phyloP scores from a whole-genome alignment of 768 basidiomycete species.

The Pleurotus pulmonarius region DNA sequence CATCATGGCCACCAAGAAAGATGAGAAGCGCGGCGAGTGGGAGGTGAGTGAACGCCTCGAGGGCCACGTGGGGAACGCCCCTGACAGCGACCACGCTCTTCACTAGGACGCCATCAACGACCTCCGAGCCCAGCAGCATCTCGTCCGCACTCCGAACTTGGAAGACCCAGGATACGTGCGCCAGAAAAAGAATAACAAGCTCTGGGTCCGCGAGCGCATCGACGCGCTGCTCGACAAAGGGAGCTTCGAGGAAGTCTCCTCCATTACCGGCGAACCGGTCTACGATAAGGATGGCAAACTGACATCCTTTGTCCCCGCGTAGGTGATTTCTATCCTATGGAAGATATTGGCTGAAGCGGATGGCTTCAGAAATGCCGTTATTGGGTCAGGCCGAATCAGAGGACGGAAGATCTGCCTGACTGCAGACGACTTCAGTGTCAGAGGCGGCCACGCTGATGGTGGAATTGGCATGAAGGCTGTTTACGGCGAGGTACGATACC shows the following conservation, averaged over 20 bases:
- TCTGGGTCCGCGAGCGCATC: slow-evolving; percentile 39
- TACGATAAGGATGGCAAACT: slow-evolving; percentile 23
- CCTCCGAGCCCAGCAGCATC: slow-evolving; percentile 25
- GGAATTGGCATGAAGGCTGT: slow-evolving; percentile 34
- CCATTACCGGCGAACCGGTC: slow-evolving; percentile 31
- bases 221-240: slow-evolving; percentile 25
- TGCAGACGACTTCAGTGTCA: slow-evolving; percentile 38
- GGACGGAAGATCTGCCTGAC: slow-evolving; percentile 34
- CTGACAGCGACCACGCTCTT: not conserved
- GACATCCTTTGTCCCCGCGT: slow-evolving; percentile 33
- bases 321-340: slow-evolving; percentile 1
- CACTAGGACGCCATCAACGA: slow-evolving; percentile 26
- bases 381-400: slow-evolving; percentile 30
- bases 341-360: not conserved
- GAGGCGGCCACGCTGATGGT: slow-evolving; percentile 40
- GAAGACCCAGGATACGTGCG: slow-evolving; percentile 34
- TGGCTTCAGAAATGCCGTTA: slow-evolving; percentile 29
- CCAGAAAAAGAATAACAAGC: slow-evolving; percentile 32
- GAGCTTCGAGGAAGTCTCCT: slow-evolving; percentile 33
- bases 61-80: not conserved
- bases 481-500: slow-evolving; percentile 31
- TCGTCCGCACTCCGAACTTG: slow-evolving; percentile 27
- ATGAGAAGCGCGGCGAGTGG: slow-evolving; percentile 4
- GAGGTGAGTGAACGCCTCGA: slow-evolving; percentile 5
- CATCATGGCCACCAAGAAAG: not conserved